Evolutionary conservation across 371 early-diverging fungal genomes (phyloP).

Genomic region (Mortierella sp.): DNA sequence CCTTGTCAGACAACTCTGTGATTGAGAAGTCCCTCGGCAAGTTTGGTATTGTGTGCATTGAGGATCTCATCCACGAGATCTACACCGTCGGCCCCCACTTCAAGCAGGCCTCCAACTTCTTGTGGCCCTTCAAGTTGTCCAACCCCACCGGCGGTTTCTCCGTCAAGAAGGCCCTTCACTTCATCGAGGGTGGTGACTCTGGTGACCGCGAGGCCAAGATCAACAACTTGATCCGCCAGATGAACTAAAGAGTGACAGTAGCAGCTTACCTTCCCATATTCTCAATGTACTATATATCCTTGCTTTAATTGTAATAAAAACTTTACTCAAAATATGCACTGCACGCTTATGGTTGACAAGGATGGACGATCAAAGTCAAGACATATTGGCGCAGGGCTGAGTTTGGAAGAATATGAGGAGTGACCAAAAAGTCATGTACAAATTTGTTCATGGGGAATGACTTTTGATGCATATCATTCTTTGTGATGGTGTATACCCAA

Average conservation of each 20-base stretch:
- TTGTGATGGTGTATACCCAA: too few species aligned
- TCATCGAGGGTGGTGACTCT: conserved; percentile 98
- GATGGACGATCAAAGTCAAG: too few species aligned
- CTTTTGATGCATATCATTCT: too few species aligned
- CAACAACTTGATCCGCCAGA: conserved; percentile 94
- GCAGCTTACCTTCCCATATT: too few species aligned
- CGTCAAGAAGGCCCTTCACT: conserved; percentile 96
- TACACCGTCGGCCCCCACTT: conserved; percentile 98
- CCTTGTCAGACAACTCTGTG: conserved; percentile 96
- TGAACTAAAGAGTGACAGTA: conserved; percentile 79
- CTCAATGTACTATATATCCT: too few species aligned
- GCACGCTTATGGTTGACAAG: too few species aligned
- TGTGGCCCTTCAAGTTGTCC: conserved; percentile 99
- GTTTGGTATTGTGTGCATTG: conserved; percentile 97
- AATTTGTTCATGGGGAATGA: too few species aligned
- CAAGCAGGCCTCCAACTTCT: conserved; percentile 98
- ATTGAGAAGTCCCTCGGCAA: conserved; percentile 97
- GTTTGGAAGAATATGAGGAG: too few species aligned
- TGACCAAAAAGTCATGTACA: too few species aligned
- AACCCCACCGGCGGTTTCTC: conserved; percentile 98
- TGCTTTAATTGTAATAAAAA: too few species aligned
- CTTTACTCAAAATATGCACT: too few species aligned
- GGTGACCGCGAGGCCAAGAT: conserved; percentile 98
- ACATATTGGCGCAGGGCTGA: too few species aligned
- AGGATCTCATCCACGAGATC: conserved; percentile 99